Base-by-base conservation (phyloP, 345 rosid genomes). In the Salix viminalis region DNA sequence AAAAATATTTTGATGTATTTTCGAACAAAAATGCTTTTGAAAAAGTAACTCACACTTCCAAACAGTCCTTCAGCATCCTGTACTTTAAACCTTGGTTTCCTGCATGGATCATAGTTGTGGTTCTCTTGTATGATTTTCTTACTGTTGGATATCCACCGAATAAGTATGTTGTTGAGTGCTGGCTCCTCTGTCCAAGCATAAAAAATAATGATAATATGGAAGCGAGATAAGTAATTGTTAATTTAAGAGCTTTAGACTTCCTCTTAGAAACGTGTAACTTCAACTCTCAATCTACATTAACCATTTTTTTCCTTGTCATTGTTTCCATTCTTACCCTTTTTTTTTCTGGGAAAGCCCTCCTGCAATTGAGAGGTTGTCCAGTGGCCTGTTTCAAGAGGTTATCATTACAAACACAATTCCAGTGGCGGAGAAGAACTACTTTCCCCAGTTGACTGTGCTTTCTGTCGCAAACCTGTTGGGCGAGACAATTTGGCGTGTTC, bases 401-500 rank as follows among this genome's bases (percentile, higher is more conserved):
- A 95, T 95, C 74, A 87, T 93, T 77, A 95, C 99, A 56, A 93
- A 95, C 84, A 93, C 97, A 75, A 88, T 95, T 80, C 97, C 97
- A 9, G 84, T 95, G 82, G 85, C 86, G 0, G 97, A 92, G 86
- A 48, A 89, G 75, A 91, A 95, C 83, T 90, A 95, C 73, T 95
- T 95, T 50, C 93, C 97, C 42, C 97, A 93, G 90, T 85, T 95
- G 73, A 93, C 97, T 1, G 87, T 95, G 46, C 89, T 95, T 75
- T 95, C 97, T 1, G 93, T 95, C 46, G 99, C 99, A 76, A 95
- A 91, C 83, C 93, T 95, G 64, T 87, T 93, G 32, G 99, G 94
- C 23, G 96, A 93, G 81, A 95, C 97, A 62, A 91, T 95, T 68
- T 93, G 99, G 99, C 97, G 93, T 67, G 96, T 93, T 79, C 96